Percentiles rank a stretch among this genome's conserved stretches.
Evolutionary conservation across 805 yeast species (phyloP).

Genomic region (Starmerella powellii): DNA sequence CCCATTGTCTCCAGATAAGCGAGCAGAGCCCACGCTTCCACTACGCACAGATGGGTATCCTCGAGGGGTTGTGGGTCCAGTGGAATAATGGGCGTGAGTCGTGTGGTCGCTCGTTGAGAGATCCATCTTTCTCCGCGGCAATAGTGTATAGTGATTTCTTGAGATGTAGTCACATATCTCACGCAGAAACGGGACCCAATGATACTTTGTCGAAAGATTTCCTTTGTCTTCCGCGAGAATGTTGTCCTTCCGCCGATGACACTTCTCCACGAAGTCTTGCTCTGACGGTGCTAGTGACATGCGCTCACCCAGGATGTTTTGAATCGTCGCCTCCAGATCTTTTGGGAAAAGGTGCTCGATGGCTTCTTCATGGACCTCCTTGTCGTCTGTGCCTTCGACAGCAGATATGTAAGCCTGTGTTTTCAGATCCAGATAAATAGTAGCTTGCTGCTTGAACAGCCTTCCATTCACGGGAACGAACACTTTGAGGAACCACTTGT

Average conservation of each 20-base stretch:
- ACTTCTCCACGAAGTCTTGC: constrained; percentile 60
- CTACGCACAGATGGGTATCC: not conserved
- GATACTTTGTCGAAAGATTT: constrained; percentile 57
- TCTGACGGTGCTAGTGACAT: constrained; percentile 57
- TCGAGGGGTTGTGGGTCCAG: too few species aligned
- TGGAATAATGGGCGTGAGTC: not conserved
- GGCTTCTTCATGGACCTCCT: constrained; percentile 51
- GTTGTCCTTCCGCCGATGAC: constrained; percentile 56
- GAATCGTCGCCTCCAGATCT: constrained; percentile 37
- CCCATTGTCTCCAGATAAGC: not conserved
- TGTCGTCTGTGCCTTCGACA: constrained; percentile 37
- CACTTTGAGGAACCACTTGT: constrained; percentile 72
- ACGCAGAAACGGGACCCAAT: constrained; percentile 73
- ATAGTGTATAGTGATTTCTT: constrained; percentile 33
- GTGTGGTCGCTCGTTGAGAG: not conserved
- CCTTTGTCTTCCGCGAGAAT: constrained; percentile 37
- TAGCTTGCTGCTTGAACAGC: constrained; percentile 68
- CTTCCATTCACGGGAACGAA: constrained; percentile 65
- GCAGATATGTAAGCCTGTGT: constrained; percentile 94
- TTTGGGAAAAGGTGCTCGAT: constrained; percentile 66
- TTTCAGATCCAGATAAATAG: constrained; percentile 69
- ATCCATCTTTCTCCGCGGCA: constrained; percentile 11
- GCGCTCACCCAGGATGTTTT: constrained; percentile 22
- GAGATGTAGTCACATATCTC: constrained; percentile 68
- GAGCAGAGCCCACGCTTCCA: not conserved